Evolutionary conservation across 345 rosid genomes (phyloP).

Genomic region (Eucalyptus marginata): DNA sequence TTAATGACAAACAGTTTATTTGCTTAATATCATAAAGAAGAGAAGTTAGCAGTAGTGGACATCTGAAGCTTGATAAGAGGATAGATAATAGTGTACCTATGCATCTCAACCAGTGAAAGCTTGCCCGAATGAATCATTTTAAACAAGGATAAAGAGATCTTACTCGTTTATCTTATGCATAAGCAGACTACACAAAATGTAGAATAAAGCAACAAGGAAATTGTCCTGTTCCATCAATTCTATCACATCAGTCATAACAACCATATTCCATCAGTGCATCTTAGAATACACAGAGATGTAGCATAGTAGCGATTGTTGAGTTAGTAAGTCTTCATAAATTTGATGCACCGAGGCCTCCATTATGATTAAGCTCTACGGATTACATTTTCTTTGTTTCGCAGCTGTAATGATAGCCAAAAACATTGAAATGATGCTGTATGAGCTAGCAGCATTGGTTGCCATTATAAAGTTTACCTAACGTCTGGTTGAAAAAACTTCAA

Average conservation of each 20-base stretch:
- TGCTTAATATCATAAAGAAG: background rate
- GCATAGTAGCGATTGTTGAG: background rate
- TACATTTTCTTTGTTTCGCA: background rate
- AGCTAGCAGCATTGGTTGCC: background rate
- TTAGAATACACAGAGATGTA: background rate
- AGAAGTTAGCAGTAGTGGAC: background rate
- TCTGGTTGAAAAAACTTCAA: background rate
- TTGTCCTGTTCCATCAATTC: background rate
- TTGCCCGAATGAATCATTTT: background rate
- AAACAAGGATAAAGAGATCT: background rate
- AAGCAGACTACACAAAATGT: background rate
- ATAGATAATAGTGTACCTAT: background rate
- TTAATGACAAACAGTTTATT: background rate
- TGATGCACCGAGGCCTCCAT: background rate
- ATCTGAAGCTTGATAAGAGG: background rate
- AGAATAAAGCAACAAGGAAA: background rate
- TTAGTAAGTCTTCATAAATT: background rate
- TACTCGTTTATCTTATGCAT: background rate
- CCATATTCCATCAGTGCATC: background rate
- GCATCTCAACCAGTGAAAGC: background rate
- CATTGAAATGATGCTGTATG: background rate
- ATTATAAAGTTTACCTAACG: background rate
- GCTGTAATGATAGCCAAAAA: background rate
- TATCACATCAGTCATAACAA: background rate
- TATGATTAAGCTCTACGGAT: background rate